Percentiles rank a stretch among this genome's conserved stretches.
Evolutionary conservation across 2,329 filamentous ascomycete species (phyloP).

Genomic region (Colletotrichum sp.): DNA sequence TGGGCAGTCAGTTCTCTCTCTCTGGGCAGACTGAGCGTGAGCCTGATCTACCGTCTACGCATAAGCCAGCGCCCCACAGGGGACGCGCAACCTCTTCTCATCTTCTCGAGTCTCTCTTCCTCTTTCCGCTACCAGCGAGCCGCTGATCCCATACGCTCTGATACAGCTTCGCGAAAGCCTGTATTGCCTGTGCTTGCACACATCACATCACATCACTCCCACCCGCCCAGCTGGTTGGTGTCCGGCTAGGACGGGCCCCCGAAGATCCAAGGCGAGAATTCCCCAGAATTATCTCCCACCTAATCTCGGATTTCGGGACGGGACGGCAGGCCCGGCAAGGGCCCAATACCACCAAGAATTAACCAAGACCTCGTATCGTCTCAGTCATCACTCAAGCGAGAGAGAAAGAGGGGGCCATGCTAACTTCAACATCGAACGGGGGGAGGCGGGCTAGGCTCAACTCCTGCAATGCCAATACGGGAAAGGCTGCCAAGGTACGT

Average conservation of each 20-base stretch:
- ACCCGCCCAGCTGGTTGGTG: background rate
- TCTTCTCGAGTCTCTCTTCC: conserved; percentile 7
- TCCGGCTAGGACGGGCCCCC: background rate
- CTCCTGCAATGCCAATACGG: background rate
- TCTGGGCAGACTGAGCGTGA: background rate
- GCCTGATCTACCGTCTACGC: conserved; percentile 10
- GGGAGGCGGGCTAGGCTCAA: background rate
- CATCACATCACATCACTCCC: background rate
- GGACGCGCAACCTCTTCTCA: conserved; percentile 19
- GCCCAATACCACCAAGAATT: background rate
- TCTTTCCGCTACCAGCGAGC: background rate
- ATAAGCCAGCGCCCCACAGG: conserved; percentile 21
- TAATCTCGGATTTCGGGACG: background rate
- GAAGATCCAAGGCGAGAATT: background rate
- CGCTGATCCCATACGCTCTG: conserved; percentile 19
- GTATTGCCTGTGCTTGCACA: conserved; percentile 3
- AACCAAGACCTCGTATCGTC: background rate
- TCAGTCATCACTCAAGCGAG: background rate
- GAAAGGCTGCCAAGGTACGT: conserved; percentile 1
- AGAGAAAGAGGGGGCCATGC: background rate
- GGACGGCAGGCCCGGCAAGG: background rate
- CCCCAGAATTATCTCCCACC: background rate
- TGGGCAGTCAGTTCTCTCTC: background rate
- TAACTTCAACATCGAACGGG: background rate
- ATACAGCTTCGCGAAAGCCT: conserved; percentile 17